Evolutionary conservation across 805 yeast species (phyloP).

Genomic region (Metahyphopichia silvanorum): DNA sequence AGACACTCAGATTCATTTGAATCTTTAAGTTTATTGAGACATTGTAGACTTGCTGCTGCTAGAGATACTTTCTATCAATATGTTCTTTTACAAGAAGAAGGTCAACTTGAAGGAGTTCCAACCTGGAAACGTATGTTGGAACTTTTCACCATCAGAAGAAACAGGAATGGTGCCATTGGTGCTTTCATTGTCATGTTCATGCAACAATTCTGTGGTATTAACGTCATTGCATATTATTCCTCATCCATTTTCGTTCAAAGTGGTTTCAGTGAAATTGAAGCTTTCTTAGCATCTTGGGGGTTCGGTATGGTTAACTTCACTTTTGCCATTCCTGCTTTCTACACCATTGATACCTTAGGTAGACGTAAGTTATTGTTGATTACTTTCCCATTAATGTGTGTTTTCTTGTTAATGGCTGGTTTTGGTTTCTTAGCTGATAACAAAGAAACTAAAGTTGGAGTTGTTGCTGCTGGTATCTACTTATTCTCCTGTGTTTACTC

Average conservation of each 20-base stretch:
- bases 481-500: slow-evolving; percentile 67
- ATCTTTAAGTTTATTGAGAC: slow-evolving; percentile 41
- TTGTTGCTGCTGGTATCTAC: slow-evolving; percentile 67
- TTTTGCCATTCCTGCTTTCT: slow-evolving; percentile 74
- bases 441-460: slow-evolving; percentile 50
- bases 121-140: slow-evolving; percentile 43
- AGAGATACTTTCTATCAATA: slow-evolving; percentile 53
- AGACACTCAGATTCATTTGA: slow-evolving; percentile 41
- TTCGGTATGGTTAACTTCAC: slow-evolving; percentile 73
- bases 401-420: slow-evolving; percentile 53
- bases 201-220: slow-evolving; percentile 86
- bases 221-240: slow-evolving; percentile 78
- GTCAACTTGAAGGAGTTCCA: slow-evolving; percentile 38
- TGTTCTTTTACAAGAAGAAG: slow-evolving; percentile 47
- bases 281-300: slow-evolving; percentile 75
- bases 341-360: slow-evolving; percentile 69
- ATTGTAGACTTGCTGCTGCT: slow-evolving; percentile 47
- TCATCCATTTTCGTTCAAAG: slow-evolving; percentile 66
- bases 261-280: slow-evolving; percentile 53
- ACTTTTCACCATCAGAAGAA: slow-evolving; percentile 64
- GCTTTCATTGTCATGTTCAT: slow-evolving; percentile 76
- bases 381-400: slow-evolving; percentile 58
- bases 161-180: slow-evolving; percentile 72
- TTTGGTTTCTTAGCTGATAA: slow-evolving; percentile 64
- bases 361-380: slow-evolving; percentile 53